These are phyloP conservation scores for Cordyceps tenuipes DNA, from an alignment of 2,329 filamentous ascomycete species.

Conservation along the genomic window DNA sequence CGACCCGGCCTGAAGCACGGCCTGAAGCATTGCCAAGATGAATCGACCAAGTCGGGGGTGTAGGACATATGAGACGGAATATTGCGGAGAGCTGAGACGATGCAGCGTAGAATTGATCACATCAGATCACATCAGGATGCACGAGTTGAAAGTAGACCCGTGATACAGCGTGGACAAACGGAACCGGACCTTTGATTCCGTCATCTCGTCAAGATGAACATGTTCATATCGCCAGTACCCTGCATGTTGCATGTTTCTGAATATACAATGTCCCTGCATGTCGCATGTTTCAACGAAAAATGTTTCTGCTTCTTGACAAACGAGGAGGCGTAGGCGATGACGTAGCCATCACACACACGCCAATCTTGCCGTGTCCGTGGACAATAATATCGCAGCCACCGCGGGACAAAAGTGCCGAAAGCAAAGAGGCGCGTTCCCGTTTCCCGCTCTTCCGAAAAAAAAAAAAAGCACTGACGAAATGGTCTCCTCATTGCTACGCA, in stretches of 20 bases:
- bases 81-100: not conserved
- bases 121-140: too few relatives aligned
- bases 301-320: not conserved
- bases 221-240: too few relatives aligned
- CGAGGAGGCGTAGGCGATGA: not conserved
- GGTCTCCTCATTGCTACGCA: too few relatives aligned
- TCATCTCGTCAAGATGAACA: too few relatives aligned
- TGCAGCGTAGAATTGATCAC: too few relatives aligned
- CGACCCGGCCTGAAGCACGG: too few relatives aligned
- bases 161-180: not conserved
- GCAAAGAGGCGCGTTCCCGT: too few relatives aligned
- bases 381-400: not conserved
- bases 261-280: not conserved
- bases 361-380: not conserved
- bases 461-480: not conserved
- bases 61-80: not conserved
- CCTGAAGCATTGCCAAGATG: too few relatives aligned
- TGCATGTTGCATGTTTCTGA: too few relatives aligned
- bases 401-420: too few relatives aligned
- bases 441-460: not conserved
- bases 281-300: too few relatives aligned
- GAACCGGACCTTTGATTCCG: not conserved
- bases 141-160: not conserved
- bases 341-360: not conserved
- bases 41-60: not conserved